These are phyloP conservation scores for Globisporangium acanthophoron DNA, from an alignment of 352 stramenopile genomes.

Conservation along the genomic window DNA sequence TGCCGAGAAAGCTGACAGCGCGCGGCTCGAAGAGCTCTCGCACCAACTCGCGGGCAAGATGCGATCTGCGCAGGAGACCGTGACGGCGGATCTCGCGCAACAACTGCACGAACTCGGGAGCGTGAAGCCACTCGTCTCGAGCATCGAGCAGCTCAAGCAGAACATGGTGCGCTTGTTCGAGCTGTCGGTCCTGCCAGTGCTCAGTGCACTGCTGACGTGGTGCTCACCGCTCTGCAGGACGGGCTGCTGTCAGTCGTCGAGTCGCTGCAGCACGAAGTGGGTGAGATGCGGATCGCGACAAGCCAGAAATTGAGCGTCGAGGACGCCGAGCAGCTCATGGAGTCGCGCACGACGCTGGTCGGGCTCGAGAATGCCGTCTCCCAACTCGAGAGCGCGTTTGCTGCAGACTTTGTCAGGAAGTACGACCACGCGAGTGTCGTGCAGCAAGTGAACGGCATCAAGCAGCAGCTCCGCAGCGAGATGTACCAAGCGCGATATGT, in stretches of 20 bases:
- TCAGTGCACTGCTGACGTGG: too few species aligned
- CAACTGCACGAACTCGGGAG: constrained; percentile 15
- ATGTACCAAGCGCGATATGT: constrained; percentile 74
- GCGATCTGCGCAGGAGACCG: constrained; percentile 20
- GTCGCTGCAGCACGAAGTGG: constrained; percentile 36
- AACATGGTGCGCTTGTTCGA: constrained; percentile 25
- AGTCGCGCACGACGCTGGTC: constrained; percentile 23
- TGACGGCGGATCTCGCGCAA: constrained; percentile 16
- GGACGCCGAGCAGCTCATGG: constrained; percentile 26
- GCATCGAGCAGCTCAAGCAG: constrained; percentile 33
- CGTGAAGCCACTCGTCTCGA: constrained; percentile 8
- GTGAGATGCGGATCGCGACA: constrained; percentile 17
- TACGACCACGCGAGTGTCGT: constrained; percentile 20
- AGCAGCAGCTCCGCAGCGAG: constrained; percentile 55
- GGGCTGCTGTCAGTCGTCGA: constrained; percentile 39
- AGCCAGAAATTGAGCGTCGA: constrained; percentile 28
- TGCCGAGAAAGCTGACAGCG: constrained; percentile 25
- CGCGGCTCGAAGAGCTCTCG: constrained; percentile 25
- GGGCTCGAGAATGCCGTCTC: constrained; percentile 18
- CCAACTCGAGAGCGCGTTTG: constrained; percentile 5
- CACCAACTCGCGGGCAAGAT: constrained; percentile 28
- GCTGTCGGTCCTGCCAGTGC: background rate
- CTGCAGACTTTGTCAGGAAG: constrained; percentile 25
- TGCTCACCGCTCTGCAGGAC: constrained; percentile 14
- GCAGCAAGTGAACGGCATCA: constrained; percentile 38